A percentile compares a stretch with the other conserved stretches of the same genome.
These are phyloP conservation scores for Chaetomium cochliodes DNA, from an alignment of 495 filamentous ascomycete species.

Conservation along the genomic window DNA sequence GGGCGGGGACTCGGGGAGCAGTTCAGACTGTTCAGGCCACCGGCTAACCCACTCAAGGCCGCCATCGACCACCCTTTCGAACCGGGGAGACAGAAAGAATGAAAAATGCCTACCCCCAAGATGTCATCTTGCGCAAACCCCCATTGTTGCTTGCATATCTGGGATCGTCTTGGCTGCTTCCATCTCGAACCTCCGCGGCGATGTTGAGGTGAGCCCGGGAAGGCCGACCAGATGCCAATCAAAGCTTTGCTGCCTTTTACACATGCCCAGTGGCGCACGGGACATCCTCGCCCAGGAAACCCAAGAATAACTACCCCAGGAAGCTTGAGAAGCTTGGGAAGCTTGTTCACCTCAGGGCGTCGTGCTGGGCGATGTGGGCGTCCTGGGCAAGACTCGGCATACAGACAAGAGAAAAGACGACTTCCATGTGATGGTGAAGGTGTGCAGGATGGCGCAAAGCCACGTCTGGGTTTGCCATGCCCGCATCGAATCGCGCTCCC, in stretches of 20 bases:
- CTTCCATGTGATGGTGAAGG: neutral
- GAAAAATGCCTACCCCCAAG: neutral
- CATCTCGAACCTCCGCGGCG: neutral
- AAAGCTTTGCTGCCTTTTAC: no score
- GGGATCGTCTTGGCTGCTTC: neutral
- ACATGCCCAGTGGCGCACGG: no score
- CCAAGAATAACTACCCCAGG: slow-evolving; percentile 26
- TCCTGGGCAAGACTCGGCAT: no score
- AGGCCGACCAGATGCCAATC: neutral
- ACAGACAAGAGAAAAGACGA: neutral
- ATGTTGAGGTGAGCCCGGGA: neutral
- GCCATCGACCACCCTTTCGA: neutral
- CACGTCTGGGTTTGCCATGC: neutral
- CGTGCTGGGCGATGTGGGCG: slow-evolving; percentile 14
- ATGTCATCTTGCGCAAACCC: neutral
- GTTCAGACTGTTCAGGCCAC: no score
- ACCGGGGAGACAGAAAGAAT: neutral
- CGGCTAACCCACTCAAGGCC: neutral
- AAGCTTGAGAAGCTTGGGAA: slow-evolving; percentile 28
- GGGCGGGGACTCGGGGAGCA: no score
- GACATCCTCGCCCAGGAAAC: slow-evolving; percentile 7
- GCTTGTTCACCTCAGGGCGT: slow-evolving; percentile 5
- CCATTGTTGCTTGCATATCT: neutral
- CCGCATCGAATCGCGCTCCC: no score
- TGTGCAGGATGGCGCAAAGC: slow-evolving; percentile 3